These are phyloP conservation scores for Macrophomina pseudophaseolina DNA, from an alignment of 2,329 filamentous ascomycete species.

Conservation along the genomic window DNA sequence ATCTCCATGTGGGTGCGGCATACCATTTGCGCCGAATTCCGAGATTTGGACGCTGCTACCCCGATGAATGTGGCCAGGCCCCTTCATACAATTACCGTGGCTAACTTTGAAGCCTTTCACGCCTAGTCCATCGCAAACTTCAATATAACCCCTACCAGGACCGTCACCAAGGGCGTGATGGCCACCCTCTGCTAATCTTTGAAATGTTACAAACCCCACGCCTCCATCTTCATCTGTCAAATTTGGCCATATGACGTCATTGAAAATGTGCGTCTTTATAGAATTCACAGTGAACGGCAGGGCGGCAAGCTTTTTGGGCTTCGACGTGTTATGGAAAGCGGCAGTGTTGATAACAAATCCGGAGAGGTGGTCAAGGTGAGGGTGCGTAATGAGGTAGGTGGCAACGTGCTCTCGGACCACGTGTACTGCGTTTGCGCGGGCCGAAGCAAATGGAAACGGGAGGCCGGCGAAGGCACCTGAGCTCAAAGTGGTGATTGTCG, in stretches of 20 bases:
- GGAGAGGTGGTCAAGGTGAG: conserved; percentile 93
- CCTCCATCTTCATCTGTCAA: conserved; percentile 95
- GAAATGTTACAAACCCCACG: conserved; percentile 88
- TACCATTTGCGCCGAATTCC: conserved; percentile 40
- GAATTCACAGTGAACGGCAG: conserved; percentile 88
- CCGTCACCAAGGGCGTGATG: conserved; percentile 83
- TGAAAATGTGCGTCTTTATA: conserved; percentile 94
- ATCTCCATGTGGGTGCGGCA: conserved; percentile 34
- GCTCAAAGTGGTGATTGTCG: conserved; percentile 62
- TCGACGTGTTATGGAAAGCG: conserved; percentile 74
- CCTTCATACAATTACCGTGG: conserved; percentile 86
- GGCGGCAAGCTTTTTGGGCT: conserved; percentile 83
- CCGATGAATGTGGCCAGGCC: conserved; percentile 48
- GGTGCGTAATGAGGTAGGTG: conserved; percentile 91
- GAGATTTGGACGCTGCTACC: conserved; percentile 49
- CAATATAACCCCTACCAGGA: conserved; percentile 80
- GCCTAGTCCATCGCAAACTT: conserved; percentile 86
- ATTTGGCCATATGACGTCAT: conserved; percentile 98
- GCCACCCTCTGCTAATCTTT: conserved; percentile 85
- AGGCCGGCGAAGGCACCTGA: conserved; percentile 81
- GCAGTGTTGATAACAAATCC: conserved; percentile 95
- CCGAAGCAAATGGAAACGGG: conserved; percentile 67
- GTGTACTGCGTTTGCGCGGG: conserved; percentile 79
- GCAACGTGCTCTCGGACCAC: conserved; percentile 81
- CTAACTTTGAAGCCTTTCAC: conserved; percentile 86